These are phyloP conservation scores for Aureobasidium sp. DNA, from an alignment of 2,329 filamentous ascomycete species.

Conservation along the genomic window DNA sequence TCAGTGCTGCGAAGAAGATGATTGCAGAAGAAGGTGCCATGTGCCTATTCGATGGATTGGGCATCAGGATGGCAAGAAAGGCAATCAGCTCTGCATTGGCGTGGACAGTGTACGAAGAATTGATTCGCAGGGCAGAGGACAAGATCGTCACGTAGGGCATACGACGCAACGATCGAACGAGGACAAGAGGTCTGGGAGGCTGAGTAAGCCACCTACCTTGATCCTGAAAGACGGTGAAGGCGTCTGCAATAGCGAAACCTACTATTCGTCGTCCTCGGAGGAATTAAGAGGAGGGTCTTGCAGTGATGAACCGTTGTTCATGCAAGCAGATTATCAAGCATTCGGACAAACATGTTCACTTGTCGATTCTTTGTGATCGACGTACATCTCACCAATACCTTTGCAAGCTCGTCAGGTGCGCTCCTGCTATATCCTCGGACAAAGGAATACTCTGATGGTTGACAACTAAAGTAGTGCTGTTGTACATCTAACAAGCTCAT, in stretches of 20 bases:
- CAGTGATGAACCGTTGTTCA: neutral
- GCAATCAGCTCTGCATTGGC: conserved; percentile 89
- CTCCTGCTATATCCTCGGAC: too few relatives aligned
- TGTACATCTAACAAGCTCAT: too few relatives aligned
- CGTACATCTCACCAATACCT: neutral
- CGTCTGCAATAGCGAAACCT: neutral
- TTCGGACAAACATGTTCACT: neutral
- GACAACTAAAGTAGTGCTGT: too few relatives aligned
- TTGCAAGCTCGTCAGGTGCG: too few relatives aligned
- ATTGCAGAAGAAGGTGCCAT: conserved; percentile 69
- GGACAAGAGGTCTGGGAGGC: neutral
- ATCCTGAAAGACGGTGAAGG: neutral
- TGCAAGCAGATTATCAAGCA: neutral
- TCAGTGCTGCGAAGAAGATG: conserved; percentile 70
- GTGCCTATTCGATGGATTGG: conserved; percentile 78
- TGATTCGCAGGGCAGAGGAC: conserved; percentile 64
- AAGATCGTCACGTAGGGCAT: neutral
- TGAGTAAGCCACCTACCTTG: too few relatives aligned
- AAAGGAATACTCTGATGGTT: too few relatives aligned
- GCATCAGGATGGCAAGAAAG: conserved; percentile 80
- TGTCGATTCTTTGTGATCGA: neutral
- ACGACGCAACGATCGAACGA: neutral
- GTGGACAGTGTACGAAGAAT: conserved; percentile 94
- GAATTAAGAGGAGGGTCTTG: neutral
- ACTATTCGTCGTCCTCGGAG: neutral